Conservation (phyloP, 352 stramenopile species). For the Elongisporangium senticosum region DNA sequence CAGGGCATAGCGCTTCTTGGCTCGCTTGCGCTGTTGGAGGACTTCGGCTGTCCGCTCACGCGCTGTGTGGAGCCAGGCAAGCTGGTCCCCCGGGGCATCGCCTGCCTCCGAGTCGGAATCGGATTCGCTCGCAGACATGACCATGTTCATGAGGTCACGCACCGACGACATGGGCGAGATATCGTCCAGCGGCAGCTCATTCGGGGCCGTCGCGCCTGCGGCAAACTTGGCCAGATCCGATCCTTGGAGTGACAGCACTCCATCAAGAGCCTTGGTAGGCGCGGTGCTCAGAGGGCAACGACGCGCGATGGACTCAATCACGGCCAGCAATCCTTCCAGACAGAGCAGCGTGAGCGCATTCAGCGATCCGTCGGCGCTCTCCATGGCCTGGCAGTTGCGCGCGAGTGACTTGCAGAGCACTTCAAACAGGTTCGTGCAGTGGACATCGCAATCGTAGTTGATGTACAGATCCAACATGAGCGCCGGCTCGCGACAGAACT, state of each 20-base stretch:
- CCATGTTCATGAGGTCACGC: conserved; percentile 75
- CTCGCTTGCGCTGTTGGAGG: conserved; percentile 87
- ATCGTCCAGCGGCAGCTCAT: conserved; percentile 62
- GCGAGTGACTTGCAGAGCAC: conserved; percentile 93
- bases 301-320: conserved; percentile 92
- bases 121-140: conserved; percentile 76
- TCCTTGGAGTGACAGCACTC: conserved; percentile 48
- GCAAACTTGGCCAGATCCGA: conserved; percentile 69
- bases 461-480: conserved; percentile 99
- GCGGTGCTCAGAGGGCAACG: conserved; percentile 62
- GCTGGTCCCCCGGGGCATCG: conserved; percentile 40
- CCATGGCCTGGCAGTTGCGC: conserved; percentile 78
- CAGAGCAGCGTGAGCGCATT: conserved; percentile 72
- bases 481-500: conserved; percentile 96
- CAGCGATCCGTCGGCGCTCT: conserved; percentile 45
- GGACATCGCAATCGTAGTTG: conserved; percentile 99
- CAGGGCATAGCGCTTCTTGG: conserved; percentile 88
- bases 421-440: conserved; percentile 99
- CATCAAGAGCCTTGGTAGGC: conserved; percentile 18
- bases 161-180: conserved; percentile 83
- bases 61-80: conserved; percentile 79
- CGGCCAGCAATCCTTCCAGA: conserved; percentile 85
- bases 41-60: conserved; percentile 84
- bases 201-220: conserved; percentile 18
- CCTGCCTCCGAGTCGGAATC: conserved; percentile 65